These are phyloP conservation scores for Hyaloscypha bicolor DNA, from an alignment of 495 filamentous ascomycete genomes.

Conservation along the genomic window DNA sequence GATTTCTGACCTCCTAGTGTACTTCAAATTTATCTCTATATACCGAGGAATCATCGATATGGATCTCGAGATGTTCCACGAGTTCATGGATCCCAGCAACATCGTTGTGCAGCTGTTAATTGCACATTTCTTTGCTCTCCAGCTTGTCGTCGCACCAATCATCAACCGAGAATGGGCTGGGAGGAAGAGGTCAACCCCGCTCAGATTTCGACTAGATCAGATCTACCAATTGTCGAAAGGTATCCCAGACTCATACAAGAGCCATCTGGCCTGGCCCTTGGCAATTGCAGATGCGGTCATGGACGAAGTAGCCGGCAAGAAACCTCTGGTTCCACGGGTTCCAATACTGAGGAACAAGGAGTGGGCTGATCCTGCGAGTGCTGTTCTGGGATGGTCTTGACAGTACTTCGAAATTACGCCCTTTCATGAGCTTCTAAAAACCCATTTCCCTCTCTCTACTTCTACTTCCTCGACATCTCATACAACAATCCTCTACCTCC, in stretches of 20 bases:
- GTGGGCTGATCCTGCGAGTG: neutral
- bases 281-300: slow-evolving; percentile 14
- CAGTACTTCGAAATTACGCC: neutral
- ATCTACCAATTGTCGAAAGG: slow-evolving; percentile 1
- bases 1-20: slow-evolving; percentile 16
- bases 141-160: slow-evolving; percentile 28
- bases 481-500: no score
- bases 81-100: slow-evolving; percentile 23
- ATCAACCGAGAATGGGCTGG: slow-evolving; percentile 20
- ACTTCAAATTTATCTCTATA: slow-evolving; percentile 26
- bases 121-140: slow-evolving; percentile 28
- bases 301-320: slow-evolving; percentile 5
- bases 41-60: slow-evolving; percentile 15
- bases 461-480: no score
- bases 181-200: neutral
- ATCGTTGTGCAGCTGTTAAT: slow-evolving; percentile 16
- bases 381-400: neutral
- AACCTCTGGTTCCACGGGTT: neutral
- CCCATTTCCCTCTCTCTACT: no score
- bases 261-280: slow-evolving; percentile 22
- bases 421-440: no score
- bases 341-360: slow-evolving; percentile 15
- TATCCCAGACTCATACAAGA: neutral
- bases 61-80: slow-evolving; percentile 1
- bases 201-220: slow-evolving; percentile 10